Conservation (phyloP, 2,329 filamentous ascomycete genomes). For the Fusarium sp. region DNA sequence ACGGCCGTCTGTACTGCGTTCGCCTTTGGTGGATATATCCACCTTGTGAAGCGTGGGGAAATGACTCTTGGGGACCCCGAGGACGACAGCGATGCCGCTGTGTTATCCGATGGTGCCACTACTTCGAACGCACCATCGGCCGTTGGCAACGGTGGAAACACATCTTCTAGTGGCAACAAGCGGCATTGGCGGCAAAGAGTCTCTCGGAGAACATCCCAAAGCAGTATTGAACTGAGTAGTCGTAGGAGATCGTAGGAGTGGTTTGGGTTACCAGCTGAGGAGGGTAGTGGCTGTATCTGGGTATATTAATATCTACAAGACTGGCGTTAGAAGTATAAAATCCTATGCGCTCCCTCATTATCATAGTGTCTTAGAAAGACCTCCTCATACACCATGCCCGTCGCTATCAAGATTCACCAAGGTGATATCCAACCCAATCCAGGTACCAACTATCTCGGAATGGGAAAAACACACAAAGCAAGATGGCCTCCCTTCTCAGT, state of each 20-base stretch:
- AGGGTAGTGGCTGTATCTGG: neutral
- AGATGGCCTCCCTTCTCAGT: neutral
- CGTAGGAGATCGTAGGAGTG: neutral
- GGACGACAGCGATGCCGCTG: neutral
- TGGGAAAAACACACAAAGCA: neutral
- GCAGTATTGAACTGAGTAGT: neutral
- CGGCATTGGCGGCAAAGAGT: neutral
- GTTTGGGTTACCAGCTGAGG: neutral
- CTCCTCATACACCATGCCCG: too few species aligned
- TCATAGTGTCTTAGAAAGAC: neutral
- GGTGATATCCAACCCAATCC: neutral
- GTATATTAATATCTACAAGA: neutral
- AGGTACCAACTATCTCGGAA: neutral
- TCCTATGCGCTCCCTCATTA: neutral
- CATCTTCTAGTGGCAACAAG: neutral
- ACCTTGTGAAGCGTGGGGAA: neutral
- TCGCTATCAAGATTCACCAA: neutral
- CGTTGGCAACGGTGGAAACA: neutral
- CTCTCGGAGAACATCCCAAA: neutral
- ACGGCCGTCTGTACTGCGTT: neutral
- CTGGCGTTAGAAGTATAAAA: neutral
- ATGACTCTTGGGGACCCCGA: neutral
- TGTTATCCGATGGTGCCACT: neutral
- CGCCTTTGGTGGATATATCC: neutral
- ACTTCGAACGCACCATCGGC: neutral